phyloP scores from a whole-genome alignment of 2,329 filamentous ascomycete genomes.

The Tympanopsis confertula region DNA sequence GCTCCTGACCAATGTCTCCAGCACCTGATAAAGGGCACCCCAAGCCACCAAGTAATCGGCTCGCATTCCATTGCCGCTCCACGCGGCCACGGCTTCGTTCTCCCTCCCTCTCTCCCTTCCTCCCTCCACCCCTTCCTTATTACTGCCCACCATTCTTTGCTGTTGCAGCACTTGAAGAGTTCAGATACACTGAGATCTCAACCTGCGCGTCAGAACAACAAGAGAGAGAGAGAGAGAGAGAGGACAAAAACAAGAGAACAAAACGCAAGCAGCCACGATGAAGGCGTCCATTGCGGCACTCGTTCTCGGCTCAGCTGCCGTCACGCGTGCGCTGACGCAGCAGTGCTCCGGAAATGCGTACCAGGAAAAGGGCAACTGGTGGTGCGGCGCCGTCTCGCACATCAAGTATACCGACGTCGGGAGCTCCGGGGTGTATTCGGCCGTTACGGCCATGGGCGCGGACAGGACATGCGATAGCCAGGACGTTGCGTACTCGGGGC shows the following conservation, averaged over 20 bases:
- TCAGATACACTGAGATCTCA: no score
- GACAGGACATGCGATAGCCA: conserved; percentile 40
- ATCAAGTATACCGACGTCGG: conserved; percentile 59
- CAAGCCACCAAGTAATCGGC: no score
- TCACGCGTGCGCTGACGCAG: conserved; percentile 7
- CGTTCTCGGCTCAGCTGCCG: conserved; percentile 15
- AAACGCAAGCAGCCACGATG: no score
- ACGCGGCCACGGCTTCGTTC: no score
- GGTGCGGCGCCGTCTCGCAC: conserved; percentile 51
- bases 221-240: conserved; percentile 5
- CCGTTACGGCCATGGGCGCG: conserved; percentile 47
- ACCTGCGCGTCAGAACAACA: no score
- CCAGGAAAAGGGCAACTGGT: conserved; percentile 45
- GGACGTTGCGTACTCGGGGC: conserved; percentile 41
- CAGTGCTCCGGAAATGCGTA: conserved; percentile 20
- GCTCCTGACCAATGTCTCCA: no score
- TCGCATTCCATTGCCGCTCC: no score
- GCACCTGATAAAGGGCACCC: no score
- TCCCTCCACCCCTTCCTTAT: no score
- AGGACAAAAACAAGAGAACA: conserved; percentile 5
- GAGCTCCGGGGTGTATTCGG: conserved; percentile 48
- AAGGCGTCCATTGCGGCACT: neutral
- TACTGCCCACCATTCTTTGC: no score
- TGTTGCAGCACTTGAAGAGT: no score
- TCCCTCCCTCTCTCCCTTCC: no score